Conservation (phyloP, 257 asterid species). For the Primulina tabacum region DNA sequence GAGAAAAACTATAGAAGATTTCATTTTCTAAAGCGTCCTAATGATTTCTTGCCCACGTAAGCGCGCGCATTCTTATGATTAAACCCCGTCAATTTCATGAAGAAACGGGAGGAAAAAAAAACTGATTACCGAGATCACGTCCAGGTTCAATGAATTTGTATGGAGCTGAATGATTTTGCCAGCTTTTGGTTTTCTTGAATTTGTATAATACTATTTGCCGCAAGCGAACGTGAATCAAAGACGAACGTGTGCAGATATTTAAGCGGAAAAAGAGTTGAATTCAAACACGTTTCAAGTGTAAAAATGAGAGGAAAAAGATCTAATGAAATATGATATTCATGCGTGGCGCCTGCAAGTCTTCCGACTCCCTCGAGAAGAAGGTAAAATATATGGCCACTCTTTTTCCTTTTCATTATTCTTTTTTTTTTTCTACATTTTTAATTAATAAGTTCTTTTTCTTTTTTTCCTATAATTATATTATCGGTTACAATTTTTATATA, state of each 20-base stretch:
- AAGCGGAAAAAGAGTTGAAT: background rate
- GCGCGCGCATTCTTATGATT: background rate
- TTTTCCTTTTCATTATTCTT: too few species aligned
- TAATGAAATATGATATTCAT: too few species aligned
- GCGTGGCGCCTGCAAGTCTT: background rate
- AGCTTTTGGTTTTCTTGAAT: background rate
- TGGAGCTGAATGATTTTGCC: background rate
- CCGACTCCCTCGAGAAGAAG: background rate
- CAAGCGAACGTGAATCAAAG: background rate
- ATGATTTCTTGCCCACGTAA: background rate
- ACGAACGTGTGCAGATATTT: background rate
- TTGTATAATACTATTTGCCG: too few species aligned
- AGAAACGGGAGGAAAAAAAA: background rate
- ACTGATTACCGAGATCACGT: background rate
- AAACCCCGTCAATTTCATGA: background rate
- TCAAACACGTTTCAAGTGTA: background rate
- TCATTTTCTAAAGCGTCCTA: background rate
- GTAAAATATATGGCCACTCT: background rate
- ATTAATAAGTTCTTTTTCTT: too few species aligned
- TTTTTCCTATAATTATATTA: too few species aligned
- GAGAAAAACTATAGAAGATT: too few species aligned
- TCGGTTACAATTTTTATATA: too few species aligned
- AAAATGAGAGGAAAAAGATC: background rate
- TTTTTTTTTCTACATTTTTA: too few species aligned
- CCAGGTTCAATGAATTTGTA: background rate